Evolutionary conservation across 2,329 filamentous ascomycete species (phyloP).

Genomic region (Triangularia setosa): DNA sequence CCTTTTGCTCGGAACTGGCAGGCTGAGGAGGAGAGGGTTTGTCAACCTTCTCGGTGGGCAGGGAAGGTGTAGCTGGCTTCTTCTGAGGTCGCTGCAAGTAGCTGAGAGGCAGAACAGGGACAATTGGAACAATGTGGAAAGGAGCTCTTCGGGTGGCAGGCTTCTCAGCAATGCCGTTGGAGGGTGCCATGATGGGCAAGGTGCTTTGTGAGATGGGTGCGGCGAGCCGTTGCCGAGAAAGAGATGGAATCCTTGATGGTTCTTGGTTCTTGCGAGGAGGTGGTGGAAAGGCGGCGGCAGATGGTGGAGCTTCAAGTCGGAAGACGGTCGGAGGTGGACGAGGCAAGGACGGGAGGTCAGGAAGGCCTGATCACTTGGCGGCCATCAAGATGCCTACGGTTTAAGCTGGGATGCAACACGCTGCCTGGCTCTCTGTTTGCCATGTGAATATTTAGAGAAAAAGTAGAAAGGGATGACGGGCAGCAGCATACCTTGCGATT

Average conservation of each 20-base stretch:
- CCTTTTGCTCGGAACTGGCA: neutral
- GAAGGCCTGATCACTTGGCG: slow-evolving; percentile 21
- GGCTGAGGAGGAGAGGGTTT: neutral
- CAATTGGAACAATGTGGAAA: slow-evolving; percentile 18
- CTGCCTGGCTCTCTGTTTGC: slow-evolving; percentile 22
- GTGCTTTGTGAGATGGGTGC: neutral
- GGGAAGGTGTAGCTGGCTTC: slow-evolving; percentile 12
- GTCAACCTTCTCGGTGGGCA: slow-evolving; percentile 9
- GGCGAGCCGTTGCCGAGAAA: neutral
- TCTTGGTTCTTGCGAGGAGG: neutral
- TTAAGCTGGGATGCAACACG: slow-evolving; percentile 18
- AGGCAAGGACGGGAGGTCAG: slow-evolving; percentile 4
- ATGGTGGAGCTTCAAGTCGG: neutral
- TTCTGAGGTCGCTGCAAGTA: slow-evolving; percentile 23
- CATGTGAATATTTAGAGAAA: neutral
- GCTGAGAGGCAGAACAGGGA: slow-evolving; percentile 28
- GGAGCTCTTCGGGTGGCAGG: slow-evolving; percentile 19
- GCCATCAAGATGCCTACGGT: slow-evolving; percentile 9
- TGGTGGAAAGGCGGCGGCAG: neutral
- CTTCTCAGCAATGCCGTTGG: slow-evolving; percentile 23
- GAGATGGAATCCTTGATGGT: neutral
- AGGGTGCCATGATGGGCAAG: slow-evolving; percentile 23
- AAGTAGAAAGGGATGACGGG: neutral
- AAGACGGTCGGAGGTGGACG: neutral
- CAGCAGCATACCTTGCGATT: slow-evolving; percentile 11